phyloP scores from a whole-genome alignment of 2,329 filamentous ascomycete species.

The Paecilomyces sp. region DNA sequence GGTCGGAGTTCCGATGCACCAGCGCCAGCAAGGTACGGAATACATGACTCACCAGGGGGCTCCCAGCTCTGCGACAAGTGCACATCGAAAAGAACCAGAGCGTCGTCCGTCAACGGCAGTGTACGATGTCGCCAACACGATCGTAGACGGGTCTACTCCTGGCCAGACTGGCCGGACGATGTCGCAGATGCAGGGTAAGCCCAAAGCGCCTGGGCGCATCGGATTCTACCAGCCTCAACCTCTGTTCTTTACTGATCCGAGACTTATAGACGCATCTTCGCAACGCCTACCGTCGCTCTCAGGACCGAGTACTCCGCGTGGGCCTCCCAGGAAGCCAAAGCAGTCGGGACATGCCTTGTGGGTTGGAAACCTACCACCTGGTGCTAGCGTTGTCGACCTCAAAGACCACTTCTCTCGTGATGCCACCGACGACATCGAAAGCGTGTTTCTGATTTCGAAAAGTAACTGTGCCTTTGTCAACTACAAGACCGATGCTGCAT shows the following conservation, averaged over 20 bases:
- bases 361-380: constrained; percentile 88
- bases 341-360: constrained; percentile 82
- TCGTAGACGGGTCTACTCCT: constrained; percentile 30
- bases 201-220: not conserved
- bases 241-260: not conserved
- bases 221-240: not conserved
- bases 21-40: constrained; percentile 3
- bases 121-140: constrained; percentile 29
- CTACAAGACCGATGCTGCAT: constrained; percentile 73
- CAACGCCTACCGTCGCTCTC: constrained; percentile 2
- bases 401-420: constrained; percentile 85
- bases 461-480: constrained; percentile 98
- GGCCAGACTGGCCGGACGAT: constrained; percentile 14
- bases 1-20: constrained; percentile 1
- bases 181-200: constrained; percentile 15
- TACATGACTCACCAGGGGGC: constrained; percentile 1
- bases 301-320: constrained; percentile 42
- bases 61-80: constrained; percentile 17
- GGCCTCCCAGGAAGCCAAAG: constrained; percentile 60
- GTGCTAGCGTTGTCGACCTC: constrained; percentile 72
- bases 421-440: constrained; percentile 68
- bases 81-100: constrained; percentile 15
- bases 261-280: not conserved
- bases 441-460: constrained; percentile 88
- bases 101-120: constrained; percentile 8